Conservation (phyloP, 306 rosid genomes). For the Arachis hypogaea region DNA sequence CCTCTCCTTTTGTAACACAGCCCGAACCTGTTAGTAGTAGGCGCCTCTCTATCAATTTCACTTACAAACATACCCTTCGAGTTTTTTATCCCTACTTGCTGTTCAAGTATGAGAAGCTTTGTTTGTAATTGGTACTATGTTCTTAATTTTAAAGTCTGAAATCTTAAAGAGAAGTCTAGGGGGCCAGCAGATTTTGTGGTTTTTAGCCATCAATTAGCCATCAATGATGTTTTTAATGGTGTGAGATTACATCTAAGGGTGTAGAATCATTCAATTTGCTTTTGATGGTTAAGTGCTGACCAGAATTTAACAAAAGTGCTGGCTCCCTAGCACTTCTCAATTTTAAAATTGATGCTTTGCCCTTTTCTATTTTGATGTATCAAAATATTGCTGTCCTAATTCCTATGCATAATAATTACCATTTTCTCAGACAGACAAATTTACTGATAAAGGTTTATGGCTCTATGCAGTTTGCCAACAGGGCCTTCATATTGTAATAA, state of each 20-base stretch:
- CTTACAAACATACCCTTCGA: no score
- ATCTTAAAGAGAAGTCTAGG: no score
- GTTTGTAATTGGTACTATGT: background rate
- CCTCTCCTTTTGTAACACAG: no score
- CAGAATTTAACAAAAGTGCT: no score
- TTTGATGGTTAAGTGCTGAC: no score
- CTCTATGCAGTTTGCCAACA: constrained; percentile 48
- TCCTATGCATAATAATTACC: constrained; percentile 7
- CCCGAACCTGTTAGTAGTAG: no score
- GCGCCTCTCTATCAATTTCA: no score
- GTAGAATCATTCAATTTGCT: no score
- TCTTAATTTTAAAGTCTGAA: constrained; percentile 10
- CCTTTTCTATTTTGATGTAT: constrained; percentile 6
- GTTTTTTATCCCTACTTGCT: constrained; percentile 12
- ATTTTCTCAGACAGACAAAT: constrained; percentile 18
- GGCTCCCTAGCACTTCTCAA: background rate
- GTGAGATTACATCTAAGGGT: no score
- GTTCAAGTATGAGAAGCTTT: constrained; percentile 20
- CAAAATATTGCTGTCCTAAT: constrained; percentile 4
- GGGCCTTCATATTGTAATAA: constrained; percentile 55
- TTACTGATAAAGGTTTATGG: constrained; percentile 40
- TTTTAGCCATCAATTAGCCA: no score
- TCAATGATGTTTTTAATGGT: no score
- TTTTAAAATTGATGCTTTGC: background rate
- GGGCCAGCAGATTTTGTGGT: no score